Base-by-base conservation (phyloP, 148 eudicot species). In the Gaultheria prostrata region DNA sequence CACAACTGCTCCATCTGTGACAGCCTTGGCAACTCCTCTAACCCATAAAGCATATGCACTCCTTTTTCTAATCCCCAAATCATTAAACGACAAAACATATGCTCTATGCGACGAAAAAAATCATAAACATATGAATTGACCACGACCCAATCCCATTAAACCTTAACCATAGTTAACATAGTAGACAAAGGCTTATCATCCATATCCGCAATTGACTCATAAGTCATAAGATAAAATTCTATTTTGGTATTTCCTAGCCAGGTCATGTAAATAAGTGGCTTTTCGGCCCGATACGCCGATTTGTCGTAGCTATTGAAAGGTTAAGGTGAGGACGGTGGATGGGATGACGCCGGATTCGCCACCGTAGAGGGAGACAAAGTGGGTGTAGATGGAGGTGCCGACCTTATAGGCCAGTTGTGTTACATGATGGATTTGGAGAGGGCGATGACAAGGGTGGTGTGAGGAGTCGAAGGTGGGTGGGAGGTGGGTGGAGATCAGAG, bases 81-180 rank as follows among this genome's bases (percentile, higher is more conserved):
- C 93, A 43, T 88, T 90, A 57, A 88, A 87, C 1, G 93, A 92
- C 49, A 91, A 83, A 56, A 91, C 93, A 59, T 91, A 90, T 0
- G 93, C 92, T n/a, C 93, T 84, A 73, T 91, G 92, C 57, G 90
- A 74, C 1, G 93, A n/a, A 88, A 61, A 90, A 91, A 11, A 91
- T 89, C 91, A 91, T 89, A 61, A 91, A 91, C 93, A 91, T 91
- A 35, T 91, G 93, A 48, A 91, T 92, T 6, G 92, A 89, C 93
- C 93, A 91, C 0, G 92, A 88, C 4, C 93, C 93, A 77, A 91
- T 91, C 1, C 93, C 93, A 81, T n/a, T n/a, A n/a, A n/a, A n/a
- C n/a, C n/a, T 89, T 91, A 35, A 91, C 93, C 92, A 91, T 91
- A 0, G 93, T 91, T 20, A 91, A 72, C 93, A 89, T 91, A 9